These are phyloP conservation scores for Scleroderma citrinum DNA, from an alignment of 768 basidiomycete genomes.

Conservation along the genomic window DNA sequence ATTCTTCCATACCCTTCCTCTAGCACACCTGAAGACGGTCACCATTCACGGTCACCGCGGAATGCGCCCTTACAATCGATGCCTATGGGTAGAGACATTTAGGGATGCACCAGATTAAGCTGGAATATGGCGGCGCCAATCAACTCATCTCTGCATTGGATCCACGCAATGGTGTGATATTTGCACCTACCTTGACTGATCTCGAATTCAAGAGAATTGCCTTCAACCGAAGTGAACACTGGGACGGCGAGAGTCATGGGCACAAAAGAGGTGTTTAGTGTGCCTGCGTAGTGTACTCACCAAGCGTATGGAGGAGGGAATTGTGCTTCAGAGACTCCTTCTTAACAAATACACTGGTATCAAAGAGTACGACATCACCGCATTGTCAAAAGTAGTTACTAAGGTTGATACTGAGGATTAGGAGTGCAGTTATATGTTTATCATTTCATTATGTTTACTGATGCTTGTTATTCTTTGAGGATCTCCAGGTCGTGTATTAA, in stretches of 20 bases:
- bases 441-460: too few relatives aligned
- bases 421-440: too few relatives aligned
- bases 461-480: too few relatives aligned
- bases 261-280: conserved; percentile 3
- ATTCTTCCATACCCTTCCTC: conserved; percentile 11
- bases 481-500: too few relatives aligned
- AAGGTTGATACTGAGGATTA: conserved; percentile 1
- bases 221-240: conserved; percentile 6
- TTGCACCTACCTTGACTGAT: conserved; percentile 13
- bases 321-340: conserved; percentile 8
- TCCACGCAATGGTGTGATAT: neutral
- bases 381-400: conserved; percentile 4
- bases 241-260: neutral
- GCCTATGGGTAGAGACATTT: conserved; percentile 15
- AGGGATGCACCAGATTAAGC: conserved; percentile 9
- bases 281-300: conserved; percentile 14
- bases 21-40: conserved; percentile 8
- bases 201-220: conserved; percentile 5
- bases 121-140: conserved; percentile 5
- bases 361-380: neutral
- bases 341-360: conserved; percentile 9
- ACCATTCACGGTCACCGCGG: conserved; percentile 7
- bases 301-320: conserved; percentile 6
- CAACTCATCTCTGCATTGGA: conserved; percentile 7
- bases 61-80: conserved; percentile 1